Evolutionary conservation across 305 asterid species (phyloP).

Genomic region (Plantago coronopus): DNA sequence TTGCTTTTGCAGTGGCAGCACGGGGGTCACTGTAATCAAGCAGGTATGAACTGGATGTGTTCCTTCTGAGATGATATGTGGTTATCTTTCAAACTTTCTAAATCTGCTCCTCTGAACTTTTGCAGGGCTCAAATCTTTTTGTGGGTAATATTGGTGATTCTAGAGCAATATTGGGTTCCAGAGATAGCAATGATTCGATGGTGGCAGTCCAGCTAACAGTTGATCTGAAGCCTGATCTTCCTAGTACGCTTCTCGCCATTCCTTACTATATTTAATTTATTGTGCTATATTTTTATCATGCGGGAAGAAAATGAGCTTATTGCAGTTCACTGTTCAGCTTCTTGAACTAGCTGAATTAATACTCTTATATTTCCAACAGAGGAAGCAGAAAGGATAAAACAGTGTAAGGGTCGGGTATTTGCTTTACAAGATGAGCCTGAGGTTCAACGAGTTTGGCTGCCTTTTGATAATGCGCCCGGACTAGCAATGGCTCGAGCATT

Average conservation of each 20-base stretch:
- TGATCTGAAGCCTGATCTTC: constrained; percentile 87
- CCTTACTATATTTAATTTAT: neutral
- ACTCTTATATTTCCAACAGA: neutral
- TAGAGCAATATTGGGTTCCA: constrained; percentile 72
- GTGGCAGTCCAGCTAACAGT: constrained; percentile 78
- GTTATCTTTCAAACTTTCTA: neutral
- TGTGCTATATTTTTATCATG: neutral
- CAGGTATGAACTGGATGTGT: constrained; percentile 38
- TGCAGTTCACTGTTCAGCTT: neutral
- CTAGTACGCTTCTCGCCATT: constrained; percentile 38
- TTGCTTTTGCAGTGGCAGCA: constrained; percentile 91
- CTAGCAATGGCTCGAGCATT: constrained; percentile 14
- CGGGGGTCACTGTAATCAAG: constrained; percentile 78
- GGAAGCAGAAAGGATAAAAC: constrained; percentile 15
- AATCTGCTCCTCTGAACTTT: constrained; percentile 6
- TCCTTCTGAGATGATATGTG: constrained; percentile 3
- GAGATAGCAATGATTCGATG: constrained; percentile 52
- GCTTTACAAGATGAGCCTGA: constrained; percentile 16
- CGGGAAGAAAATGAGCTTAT: constrained; percentile 3
- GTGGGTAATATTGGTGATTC: constrained; percentile 77
- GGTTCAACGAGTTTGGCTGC: constrained; percentile 17
- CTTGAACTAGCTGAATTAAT: neutral
- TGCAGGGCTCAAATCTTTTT: constrained; percentile 48
- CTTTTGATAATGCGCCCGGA: constrained; percentile 12
- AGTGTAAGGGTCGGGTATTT: constrained; percentile 13